A percentile compares a stretch with the other conserved stretches of the same genome.
Evolutionary conservation across 208 protist species (phyloP).

Genomic region (Acanthamoeba healyi): DNA sequence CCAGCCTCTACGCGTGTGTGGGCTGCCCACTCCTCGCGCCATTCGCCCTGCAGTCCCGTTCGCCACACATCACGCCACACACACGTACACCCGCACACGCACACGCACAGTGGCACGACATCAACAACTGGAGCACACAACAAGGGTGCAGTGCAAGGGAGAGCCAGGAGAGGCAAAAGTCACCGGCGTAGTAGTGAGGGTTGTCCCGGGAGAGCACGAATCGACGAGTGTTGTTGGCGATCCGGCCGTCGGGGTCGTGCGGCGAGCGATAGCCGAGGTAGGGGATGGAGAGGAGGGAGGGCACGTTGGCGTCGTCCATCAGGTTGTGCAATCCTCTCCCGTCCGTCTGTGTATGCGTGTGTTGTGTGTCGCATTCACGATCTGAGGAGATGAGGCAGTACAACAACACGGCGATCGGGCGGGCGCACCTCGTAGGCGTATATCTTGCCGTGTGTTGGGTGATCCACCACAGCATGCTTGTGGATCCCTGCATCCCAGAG

Average conservation of each 20-base stretch:
- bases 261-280: constrained; percentile 73
- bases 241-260: constrained; percentile 23
- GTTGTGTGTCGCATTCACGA: too few relatives aligned
- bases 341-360: constrained; percentile 29
- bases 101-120: background rate
- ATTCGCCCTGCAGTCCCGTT: background rate
- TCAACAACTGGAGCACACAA: background rate
- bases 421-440: constrained; percentile 82
- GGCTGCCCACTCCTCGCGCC: background rate
- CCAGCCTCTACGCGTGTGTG: constrained; percentile 14
- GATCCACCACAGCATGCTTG: constrained; percentile 58
- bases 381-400: background rate
- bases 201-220: constrained; percentile 63
- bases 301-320: constrained; percentile 85
- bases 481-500: constrained; percentile 58
- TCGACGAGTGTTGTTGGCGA: constrained; percentile 48
- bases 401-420: background rate
- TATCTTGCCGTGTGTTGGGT: constrained; percentile 57
- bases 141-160: too few relatives aligned
- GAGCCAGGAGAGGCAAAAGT: background rate
- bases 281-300: constrained; percentile 80
- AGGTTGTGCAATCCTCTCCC: constrained; percentile 75
- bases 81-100: constrained; percentile 26
- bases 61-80: background rate
- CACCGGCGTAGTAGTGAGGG: constrained; percentile 67